Evolutionary conservation across 768 basidiomycete species (phyloP).

Genomic region (Filobasidium wieringae): DNA sequence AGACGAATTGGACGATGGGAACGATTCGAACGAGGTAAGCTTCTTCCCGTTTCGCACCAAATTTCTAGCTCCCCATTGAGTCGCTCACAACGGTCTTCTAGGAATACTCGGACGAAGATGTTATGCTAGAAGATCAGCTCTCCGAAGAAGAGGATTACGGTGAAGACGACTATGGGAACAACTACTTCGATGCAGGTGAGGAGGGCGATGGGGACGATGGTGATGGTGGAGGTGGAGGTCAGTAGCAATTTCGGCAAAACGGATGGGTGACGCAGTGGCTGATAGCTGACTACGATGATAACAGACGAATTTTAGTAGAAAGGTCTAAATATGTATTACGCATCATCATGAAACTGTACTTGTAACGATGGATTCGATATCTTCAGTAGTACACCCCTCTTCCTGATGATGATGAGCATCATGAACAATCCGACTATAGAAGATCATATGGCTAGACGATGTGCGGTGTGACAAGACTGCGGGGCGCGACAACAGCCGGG

Average conservation of each 20-base stretch:
- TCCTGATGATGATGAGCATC: too few species aligned
- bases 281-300: too few species aligned
- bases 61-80: not conserved
- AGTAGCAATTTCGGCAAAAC: not conserved
- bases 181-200: constrained; percentile 11
- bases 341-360: not conserved
- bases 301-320: too few species aligned
- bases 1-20: constrained; percentile 3
- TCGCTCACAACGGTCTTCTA: not conserved
- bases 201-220: constrained; percentile 8
- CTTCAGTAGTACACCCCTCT: not conserved
- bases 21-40: constrained; percentile 3
- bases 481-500: too few species aligned
- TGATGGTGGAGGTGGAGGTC: constrained; percentile 9
- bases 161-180: constrained; percentile 13
- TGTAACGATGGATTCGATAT: not conserved
- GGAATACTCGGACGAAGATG: constrained; percentile 6
- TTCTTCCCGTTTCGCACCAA: not conserved
- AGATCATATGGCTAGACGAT: too few species aligned
- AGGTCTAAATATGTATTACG: too few species aligned
- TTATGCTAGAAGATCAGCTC: constrained; percentile 4
- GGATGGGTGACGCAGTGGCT: not conserved
- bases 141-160: constrained; percentile 11
- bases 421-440: too few species aligned
- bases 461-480: too few species aligned